phyloP scores from a whole-genome alignment of 2,329 filamentous ascomycete species.

The Albophoma yamanashiensis region DNA sequence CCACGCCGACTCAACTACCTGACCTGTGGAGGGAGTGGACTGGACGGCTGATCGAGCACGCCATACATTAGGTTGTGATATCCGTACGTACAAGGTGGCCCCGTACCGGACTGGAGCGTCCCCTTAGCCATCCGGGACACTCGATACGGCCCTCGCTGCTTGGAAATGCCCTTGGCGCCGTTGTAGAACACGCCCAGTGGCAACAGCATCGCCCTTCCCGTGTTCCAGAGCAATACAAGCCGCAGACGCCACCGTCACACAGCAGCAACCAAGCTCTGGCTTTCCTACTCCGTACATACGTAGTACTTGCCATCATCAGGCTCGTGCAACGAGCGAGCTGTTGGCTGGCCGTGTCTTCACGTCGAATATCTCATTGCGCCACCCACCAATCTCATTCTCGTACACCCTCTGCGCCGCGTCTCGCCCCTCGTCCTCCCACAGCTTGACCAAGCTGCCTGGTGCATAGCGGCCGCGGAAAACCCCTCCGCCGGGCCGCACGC shows the following conservation, averaged over 20 bases:
- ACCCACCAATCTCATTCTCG: conserved; percentile 60
- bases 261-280: neutral
- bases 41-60: neutral
- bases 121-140: neutral
- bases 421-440: conserved; percentile 76
- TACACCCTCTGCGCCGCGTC: conserved; percentile 63
- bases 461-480: conserved; percentile 80
- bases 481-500: conserved; percentile 46
- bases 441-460: conserved; percentile 75
- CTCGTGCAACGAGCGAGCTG: neutral
- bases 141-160: neutral
- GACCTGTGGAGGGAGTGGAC: neutral
- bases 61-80: neutral
- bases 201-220: neutral
- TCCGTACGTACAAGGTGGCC: neutral
- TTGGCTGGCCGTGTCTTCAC: conserved; percentile 22
- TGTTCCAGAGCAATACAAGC: neutral
- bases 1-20: neutral
- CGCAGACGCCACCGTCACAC: neutral
- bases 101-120: neutral
- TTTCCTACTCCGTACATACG: neutral
- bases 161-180: neutral
- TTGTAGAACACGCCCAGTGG: neutral
- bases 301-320: neutral
- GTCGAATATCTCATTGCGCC: conserved; percentile 79